Evolutionary conservation across 2,329 filamentous ascomycete species (phyloP).

Genomic region (Fusarium compactum): DNA sequence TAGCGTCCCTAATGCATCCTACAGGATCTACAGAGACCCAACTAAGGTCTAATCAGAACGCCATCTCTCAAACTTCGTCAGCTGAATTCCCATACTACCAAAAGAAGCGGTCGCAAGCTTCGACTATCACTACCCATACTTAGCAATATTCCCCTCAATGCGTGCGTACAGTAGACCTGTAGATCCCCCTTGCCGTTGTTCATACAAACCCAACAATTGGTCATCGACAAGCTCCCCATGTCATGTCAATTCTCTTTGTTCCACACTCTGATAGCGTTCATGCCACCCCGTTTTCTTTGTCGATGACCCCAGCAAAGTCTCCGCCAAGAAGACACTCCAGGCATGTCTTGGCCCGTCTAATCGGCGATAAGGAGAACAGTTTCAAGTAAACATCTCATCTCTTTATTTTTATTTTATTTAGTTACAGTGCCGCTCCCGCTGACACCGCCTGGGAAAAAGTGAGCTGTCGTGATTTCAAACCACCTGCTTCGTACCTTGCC

Average conservation of each 20-base stretch:
- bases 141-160: conserved; percentile 11
- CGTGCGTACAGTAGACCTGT: conserved; percentile 15
- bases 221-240: conserved; percentile 11
- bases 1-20: conserved; percentile 9
- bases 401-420: background rate
- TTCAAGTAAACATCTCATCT: conserved; percentile 10
- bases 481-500: conserved; percentile 4
- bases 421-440: conserved; percentile 2
- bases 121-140: background rate
- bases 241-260: conserved; percentile 20
- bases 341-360: conserved; percentile 22
- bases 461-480: conserved; percentile 31
- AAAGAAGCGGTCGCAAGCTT: conserved; percentile 27
- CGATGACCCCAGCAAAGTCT: conserved; percentile 20
- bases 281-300: conserved; percentile 18
- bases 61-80: conserved; percentile 22
- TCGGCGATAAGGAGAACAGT: conserved; percentile 26
- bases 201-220: conserved; percentile 16
- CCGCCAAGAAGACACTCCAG: conserved; percentile 9
- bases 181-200: conserved; percentile 19
- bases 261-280: conserved; percentile 28
- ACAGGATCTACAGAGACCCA: conserved; percentile 7
- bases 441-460: conserved; percentile 16
- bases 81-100: conserved; percentile 11
- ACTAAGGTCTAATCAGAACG: conserved; percentile 12